A percentile compares a stretch with the other conserved stretches of the same genome.
Evolutionary conservation across 1,284 basidiomycete genomes (phyloP).

Genomic region (Ustilago cynodontis): DNA sequence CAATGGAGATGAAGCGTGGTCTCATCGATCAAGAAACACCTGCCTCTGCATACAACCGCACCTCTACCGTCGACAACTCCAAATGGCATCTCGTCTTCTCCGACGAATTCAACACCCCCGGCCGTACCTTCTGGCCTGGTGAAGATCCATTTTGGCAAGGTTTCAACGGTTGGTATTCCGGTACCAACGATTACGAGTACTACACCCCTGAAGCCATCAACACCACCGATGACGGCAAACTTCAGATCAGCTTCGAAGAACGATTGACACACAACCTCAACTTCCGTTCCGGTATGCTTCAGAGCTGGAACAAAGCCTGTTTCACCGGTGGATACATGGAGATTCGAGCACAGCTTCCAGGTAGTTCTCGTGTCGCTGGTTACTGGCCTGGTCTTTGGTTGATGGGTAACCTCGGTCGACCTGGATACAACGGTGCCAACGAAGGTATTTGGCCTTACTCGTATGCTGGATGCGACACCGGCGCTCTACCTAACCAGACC

Average conservation of each 20-base stretch:
- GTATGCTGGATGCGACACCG: conserved; percentile 67
- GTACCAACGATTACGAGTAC: conserved; percentile 68
- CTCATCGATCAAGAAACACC: conserved; percentile 59
- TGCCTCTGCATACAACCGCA: conserved; percentile 20
- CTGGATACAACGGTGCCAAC: conserved; percentile 65
- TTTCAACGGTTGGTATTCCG: conserved; percentile 62
- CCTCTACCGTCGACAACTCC: conserved; percentile 11
- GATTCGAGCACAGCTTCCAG: conserved; percentile 22
- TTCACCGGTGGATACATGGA: conserved; percentile 67
- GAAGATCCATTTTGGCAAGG: conserved; percentile 67
- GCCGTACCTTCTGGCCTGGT: conserved; percentile 73
- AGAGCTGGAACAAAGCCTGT: conserved; percentile 68
- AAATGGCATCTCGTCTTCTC: conserved; percentile 74
- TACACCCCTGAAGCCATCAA: conserved; percentile 65
- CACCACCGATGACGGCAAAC: conserved; percentile 46
- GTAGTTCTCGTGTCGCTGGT: conserved; percentile 12
- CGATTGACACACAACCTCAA: conserved; percentile 51
- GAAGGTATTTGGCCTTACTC: conserved; percentile 70
- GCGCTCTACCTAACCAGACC: conserved; percentile 57
- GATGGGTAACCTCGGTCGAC: conserved; percentile 62
- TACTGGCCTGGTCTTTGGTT: conserved; percentile 71
- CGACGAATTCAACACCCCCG: conserved; percentile 82
- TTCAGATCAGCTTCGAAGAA: conserved; percentile 58
- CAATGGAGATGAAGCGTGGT: conserved; percentile 30
- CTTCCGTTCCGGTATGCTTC: conserved; percentile 65